phyloP scores from a whole-genome alignment of 2,329 filamentous ascomycete genomes.

The Alternaria ethzedia region DNA sequence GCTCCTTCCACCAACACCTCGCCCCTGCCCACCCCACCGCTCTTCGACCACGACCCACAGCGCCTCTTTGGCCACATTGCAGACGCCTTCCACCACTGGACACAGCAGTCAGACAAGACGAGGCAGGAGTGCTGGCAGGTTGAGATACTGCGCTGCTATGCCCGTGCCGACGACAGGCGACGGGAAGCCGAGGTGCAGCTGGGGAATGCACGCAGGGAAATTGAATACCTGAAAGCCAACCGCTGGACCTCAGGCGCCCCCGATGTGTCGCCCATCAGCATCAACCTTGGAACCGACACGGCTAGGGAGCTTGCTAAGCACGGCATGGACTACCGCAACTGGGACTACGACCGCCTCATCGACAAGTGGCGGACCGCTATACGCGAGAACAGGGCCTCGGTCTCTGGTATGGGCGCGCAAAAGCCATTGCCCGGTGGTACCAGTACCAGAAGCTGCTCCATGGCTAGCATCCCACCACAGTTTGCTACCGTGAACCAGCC shows the following conservation, averaged over 20 bases:
- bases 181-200: constrained; percentile 48
- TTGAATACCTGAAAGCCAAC: constrained; percentile 49
- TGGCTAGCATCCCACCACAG: constrained; percentile 36
- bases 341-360: constrained; percentile 50
- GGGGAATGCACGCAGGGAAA: constrained; percentile 50
- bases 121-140: constrained; percentile 54
- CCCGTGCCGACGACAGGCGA: constrained; percentile 48
- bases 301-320: constrained; percentile 49
- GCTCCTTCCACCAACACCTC: constrained; percentile 39
- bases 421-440: constrained; percentile 36
- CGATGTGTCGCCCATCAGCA: constrained; percentile 42
- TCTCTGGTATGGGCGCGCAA: constrained; percentile 44
- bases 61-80: constrained; percentile 77
- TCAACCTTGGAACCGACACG: constrained; percentile 46
- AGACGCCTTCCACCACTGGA: constrained; percentile 81
- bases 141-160: constrained; percentile 55
- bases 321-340: constrained; percentile 47
- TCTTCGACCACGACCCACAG: constrained; percentile 67
- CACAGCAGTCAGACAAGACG: constrained; percentile 61
- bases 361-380: constrained; percentile 50
- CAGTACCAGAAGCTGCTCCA: constrained; percentile 36
- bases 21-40: constrained; percentile 46
- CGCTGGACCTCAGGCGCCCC: constrained; percentile 34
- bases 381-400: constrained; percentile 37
- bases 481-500: constrained; percentile 26